These are phyloP conservation scores for Globisporangium iwayamae DNA, from an alignment of 352 stramenopile species.

Conservation along the genomic window DNA sequence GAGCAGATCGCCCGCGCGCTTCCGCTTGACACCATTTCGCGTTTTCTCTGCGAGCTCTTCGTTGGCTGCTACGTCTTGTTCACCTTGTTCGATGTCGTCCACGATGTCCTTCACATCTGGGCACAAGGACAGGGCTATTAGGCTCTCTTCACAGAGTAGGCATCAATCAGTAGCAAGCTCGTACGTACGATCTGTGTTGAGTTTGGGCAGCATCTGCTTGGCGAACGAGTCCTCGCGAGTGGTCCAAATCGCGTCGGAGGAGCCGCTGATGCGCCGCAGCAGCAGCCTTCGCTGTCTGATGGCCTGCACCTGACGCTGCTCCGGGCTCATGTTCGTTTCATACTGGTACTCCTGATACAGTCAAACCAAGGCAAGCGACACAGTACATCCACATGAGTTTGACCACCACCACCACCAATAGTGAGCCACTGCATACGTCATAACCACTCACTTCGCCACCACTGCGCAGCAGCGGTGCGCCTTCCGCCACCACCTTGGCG, in stretches of 20 bases:
- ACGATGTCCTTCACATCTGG: conserved; percentile 67
- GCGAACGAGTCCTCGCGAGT: conserved; percentile 57
- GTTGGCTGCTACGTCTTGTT: conserved; percentile 16
- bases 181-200: conserved; percentile 60
- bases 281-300: conserved; percentile 66
- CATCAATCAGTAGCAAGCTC: neutral
- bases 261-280: conserved; percentile 60
- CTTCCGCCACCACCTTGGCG: conserved; percentile 46
- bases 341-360: conserved; percentile 74
- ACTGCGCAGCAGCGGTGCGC: conserved; percentile 63
- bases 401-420: neutral
- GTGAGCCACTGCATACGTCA: neutral
- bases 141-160: neutral
- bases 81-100: conserved; percentile 57
- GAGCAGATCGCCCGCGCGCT: conserved; percentile 35
- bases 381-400: neutral
- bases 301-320: conserved; percentile 45
- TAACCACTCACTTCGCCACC: conserved; percentile 54
- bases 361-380: neutral
- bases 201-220: conserved; percentile 54
- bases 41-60: neutral
- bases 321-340: conserved; percentile 46
- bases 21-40: conserved; percentile 6
- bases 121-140: neutral
- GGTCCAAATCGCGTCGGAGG: conserved; percentile 49